A percentile compares a stretch with the other conserved stretches of the same genome.
These are phyloP conservation scores for Candida piceae DNA, from an alignment of 805 yeast genomes.

Conservation along the genomic window DNA sequence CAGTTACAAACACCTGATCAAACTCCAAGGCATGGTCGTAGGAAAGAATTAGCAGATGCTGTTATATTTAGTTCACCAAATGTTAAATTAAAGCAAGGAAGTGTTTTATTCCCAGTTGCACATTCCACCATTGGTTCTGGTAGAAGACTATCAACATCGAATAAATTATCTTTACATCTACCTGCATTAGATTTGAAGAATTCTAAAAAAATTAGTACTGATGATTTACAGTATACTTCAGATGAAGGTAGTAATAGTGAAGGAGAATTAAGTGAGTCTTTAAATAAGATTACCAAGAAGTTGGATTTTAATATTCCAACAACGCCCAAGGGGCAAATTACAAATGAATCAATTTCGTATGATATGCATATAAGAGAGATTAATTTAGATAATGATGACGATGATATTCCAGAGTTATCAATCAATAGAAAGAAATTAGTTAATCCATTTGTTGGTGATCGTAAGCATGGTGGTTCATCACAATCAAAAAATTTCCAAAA, in stretches of 20 bases:
- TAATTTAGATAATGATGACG: conserved; percentile 16
- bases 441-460: conserved; percentile 29
- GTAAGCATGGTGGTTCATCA: neutral
- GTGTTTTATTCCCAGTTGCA: conserved; percentile 24
- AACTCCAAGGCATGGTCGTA: conserved; percentile 20
- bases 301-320: conserved; percentile 22
- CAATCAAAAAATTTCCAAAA: conserved; percentile 5
- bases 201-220: conserved; percentile 18
- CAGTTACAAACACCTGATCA: conserved; percentile 23
- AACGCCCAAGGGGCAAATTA: conserved; percentile 35
- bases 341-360: conserved; percentile 29
- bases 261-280: conserved; percentile 6
- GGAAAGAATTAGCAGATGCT: conserved; percentile 21
- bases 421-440: conserved; percentile 11
- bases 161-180: too few species aligned
- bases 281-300: conserved; percentile 17
- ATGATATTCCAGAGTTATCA: conserved; percentile 6
- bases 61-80: conserved; percentile 11
- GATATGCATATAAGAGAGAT: conserved; percentile 20
- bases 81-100: conserved; percentile 7
- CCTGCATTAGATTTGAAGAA: conserved; percentile 17
- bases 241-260: conserved; percentile 16
- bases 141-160: conserved; percentile 12
- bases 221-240: conserved; percentile 17
- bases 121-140: conserved; percentile 30